These are phyloP conservation scores for Boletellus sp. DNA, from an alignment of 768 basidiomycete species.

Conservation along the genomic window DNA sequence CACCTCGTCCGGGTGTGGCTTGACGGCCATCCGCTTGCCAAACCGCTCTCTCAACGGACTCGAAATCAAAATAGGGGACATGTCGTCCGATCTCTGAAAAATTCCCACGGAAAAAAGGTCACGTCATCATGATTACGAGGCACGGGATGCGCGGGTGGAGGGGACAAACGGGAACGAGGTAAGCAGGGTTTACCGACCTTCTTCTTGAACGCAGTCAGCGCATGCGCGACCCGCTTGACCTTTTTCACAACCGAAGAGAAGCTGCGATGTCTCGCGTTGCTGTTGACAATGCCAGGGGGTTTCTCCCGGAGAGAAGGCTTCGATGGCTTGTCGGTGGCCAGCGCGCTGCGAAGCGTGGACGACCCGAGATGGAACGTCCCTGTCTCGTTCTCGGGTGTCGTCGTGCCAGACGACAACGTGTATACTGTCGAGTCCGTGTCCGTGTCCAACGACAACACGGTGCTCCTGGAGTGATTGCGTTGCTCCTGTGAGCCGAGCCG, in stretches of 20 bases:
- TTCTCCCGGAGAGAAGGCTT: constrained; percentile 1
- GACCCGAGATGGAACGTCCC: constrained; percentile 20
- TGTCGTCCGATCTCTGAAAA: constrained; percentile 22
- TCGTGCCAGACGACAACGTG: constrained; percentile 29
- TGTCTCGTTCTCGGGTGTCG: constrained; percentile 30
- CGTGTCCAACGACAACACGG: constrained; percentile 20
- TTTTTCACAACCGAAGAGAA: constrained; percentile 21
- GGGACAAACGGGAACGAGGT: not conserved
- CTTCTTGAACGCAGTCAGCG: constrained; percentile 22
- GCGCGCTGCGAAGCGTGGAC: constrained; percentile 1
- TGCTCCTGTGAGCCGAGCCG: constrained; percentile 2
- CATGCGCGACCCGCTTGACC: constrained; percentile 19
- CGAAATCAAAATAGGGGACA: constrained; percentile 19
- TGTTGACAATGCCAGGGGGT: not conserved
- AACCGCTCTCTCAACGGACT: constrained; percentile 30
- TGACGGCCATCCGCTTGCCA: constrained; percentile 27
- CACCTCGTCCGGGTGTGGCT: constrained; percentile 26
- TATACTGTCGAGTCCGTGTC: constrained; percentile 21
- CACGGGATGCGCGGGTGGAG: not conserved
- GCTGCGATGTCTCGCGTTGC: constrained; percentile 8
- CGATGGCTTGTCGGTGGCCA: constrained; percentile 3
- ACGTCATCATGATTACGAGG: not conserved
- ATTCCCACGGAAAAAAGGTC: not conserved
- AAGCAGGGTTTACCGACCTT: constrained; percentile 13
- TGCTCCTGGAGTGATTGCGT: constrained; percentile 11